These are phyloP conservation scores for Colletotrichum phormii DNA, from an alignment of 2,329 filamentous ascomycete genomes.

Conservation along the genomic window DNA sequence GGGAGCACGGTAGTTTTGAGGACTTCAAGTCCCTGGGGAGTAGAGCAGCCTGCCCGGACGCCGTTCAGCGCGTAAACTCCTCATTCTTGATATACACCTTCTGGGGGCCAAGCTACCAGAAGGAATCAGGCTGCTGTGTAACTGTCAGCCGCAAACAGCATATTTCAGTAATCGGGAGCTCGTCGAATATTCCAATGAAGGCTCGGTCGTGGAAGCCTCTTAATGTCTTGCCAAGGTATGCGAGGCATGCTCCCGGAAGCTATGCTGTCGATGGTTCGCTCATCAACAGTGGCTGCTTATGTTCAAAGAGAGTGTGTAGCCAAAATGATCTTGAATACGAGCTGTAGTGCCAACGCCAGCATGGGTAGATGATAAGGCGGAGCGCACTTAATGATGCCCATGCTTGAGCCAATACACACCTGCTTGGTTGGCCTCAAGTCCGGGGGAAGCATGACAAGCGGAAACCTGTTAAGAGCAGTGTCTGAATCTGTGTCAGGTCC, in stretches of 20 bases:
- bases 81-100: background rate
- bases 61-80: background rate
- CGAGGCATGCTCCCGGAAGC: no score
- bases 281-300: background rate
- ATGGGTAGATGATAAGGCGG: no score
- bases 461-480: no score
- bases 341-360: background rate
- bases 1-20: background rate
- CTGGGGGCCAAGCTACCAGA: no score
- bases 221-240: no score
- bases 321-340: background rate
- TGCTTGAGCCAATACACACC: background rate
- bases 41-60: background rate
- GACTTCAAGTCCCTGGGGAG: background rate
- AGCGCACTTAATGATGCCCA: no score
- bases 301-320: background rate
- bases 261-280: background rate
- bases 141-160: background rate
- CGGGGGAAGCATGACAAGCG: no score
- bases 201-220: no score
- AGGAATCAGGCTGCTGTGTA: background rate
- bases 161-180: no score
- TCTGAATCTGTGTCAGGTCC: background rate
- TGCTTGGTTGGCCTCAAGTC: background rate
- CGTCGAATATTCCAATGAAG: no score